Evolutionary conservation across 75 land plant genomes (phyloP).

Genomic region (Pinus tabuliformis): DNA sequence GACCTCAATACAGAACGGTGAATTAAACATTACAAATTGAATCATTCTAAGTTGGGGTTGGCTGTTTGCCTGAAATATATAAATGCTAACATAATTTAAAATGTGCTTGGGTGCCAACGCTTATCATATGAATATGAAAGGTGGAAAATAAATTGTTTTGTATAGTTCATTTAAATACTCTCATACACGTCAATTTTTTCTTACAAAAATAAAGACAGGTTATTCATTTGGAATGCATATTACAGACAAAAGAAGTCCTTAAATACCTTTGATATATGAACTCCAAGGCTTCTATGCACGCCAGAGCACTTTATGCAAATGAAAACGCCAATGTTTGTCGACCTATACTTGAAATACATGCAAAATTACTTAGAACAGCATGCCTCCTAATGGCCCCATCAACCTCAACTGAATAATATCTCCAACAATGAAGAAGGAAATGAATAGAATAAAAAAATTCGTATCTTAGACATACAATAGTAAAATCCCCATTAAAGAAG

Average conservation of each 20-base stretch:
- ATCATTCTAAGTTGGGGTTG: neutral
- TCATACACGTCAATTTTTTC: neutral
- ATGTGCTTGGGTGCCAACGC: neutral
- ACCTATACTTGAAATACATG: slow-evolving; percentile 25
- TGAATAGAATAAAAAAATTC: too few species aligned
- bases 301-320: slow-evolving; percentile 98
- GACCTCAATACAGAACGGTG: neutral
- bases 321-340: slow-evolving; percentile 73
- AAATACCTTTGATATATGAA: slow-evolving; percentile 89
- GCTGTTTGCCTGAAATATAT: neutral
- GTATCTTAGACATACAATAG: too few species aligned
- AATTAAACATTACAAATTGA: neutral
- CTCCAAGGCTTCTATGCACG: slow-evolving; percentile 95
- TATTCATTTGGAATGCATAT: neutral
- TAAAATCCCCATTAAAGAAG: too few species aligned
- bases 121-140: neutral
- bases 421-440: too few species aligned
- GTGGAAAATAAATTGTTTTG: neutral
- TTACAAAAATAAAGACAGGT: neutral
- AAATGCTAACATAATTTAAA: slow-evolving; percentile 1
- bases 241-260: neutral
- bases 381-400: too few species aligned
- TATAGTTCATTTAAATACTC: neutral
- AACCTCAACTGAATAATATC: too few species aligned
- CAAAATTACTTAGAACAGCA: neutral